Evolutionary conservation across 2,329 filamentous ascomycete genomes (phyloP).

Genomic region (Diplodia mutila): DNA sequence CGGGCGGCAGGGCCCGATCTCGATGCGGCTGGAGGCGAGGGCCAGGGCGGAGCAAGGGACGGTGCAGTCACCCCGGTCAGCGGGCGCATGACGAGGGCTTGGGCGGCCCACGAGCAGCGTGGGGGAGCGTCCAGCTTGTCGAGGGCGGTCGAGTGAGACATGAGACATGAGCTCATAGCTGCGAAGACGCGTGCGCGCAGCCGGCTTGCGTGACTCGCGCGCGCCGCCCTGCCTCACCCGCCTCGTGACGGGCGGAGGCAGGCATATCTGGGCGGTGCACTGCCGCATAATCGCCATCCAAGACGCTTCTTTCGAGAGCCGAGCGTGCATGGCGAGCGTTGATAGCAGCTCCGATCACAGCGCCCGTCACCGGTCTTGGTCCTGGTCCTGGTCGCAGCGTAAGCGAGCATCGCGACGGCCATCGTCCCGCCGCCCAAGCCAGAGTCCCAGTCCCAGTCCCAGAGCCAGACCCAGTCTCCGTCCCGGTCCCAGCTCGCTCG

Average conservation of each 20-base stretch:
- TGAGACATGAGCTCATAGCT: constrained; percentile 7
- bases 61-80: not conserved
- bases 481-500: not conserved
- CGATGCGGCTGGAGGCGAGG: not conserved
- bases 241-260: constrained; percentile 2
- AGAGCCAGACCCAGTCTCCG: not conserved
- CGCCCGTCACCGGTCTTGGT: constrained; percentile 3
- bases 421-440: constrained; percentile 8
- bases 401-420: constrained; percentile 21
- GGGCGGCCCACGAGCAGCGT: not conserved
- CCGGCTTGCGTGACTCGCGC: constrained; percentile 4
- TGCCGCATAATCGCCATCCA: not conserved
- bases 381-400: not conserved
- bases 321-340: not conserved
- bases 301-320: too few relatives aligned
- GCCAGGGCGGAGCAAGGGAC: constrained; percentile 7
- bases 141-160: constrained; percentile 9
- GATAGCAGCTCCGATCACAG: constrained; percentile 8
- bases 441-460: not conserved
- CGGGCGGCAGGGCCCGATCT: not conserved
- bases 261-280: not conserved
- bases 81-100: constrained; percentile 15
- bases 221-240: not conserved
- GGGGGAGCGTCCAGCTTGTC: constrained; percentile 9
- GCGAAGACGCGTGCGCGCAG: not conserved